Conservation (phyloP, 1,139 yeast species). For the Debaryomyces udenii region DNA sequence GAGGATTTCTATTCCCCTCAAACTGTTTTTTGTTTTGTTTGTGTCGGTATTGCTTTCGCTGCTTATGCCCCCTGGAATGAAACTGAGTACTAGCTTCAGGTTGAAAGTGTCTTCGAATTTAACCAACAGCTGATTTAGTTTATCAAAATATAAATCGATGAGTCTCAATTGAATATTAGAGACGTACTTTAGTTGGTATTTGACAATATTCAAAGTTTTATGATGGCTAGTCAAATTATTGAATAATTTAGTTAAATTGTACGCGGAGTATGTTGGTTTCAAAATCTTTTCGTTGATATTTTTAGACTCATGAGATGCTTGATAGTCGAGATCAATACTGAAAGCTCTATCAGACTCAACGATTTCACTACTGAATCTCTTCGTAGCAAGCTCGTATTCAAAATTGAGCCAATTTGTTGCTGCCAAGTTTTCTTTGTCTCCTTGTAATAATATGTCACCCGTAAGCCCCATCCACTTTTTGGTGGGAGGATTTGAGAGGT, state of each 20-base stretch:
- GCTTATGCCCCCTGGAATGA: slow-evolving; percentile 39
- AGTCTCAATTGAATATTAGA: slow-evolving; percentile 70
- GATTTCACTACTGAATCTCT: slow-evolving; percentile 59
- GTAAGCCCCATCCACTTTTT: slow-evolving; percentile 62
- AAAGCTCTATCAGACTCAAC: slow-evolving; percentile 57
- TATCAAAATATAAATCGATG: slow-evolving; percentile 60
- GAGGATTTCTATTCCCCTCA: slow-evolving; percentile 54
- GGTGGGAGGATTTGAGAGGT: slow-evolving; percentile 29
- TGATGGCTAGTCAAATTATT: slow-evolving; percentile 71
- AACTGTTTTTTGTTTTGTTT: slow-evolving; percentile 16
- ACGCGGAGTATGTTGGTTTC: slow-evolving; percentile 70
- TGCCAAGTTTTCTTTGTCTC: slow-evolving; percentile 36
- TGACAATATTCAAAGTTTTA: slow-evolving; percentile 55
- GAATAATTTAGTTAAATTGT: slow-evolving; percentile 61
- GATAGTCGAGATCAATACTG: slow-evolving; percentile 63
- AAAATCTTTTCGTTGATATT: slow-evolving; percentile 22
- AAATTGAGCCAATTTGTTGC: slow-evolving; percentile 62
- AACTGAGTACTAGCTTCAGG: slow-evolving; percentile 37
- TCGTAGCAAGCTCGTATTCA: slow-evolving; percentile 60
- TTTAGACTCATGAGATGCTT: slow-evolving; percentile 38
- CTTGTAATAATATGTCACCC: slow-evolving; percentile 51
- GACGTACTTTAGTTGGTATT: slow-evolving; percentile 68
- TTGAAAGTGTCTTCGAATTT: slow-evolving; percentile 50
- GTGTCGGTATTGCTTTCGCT: slow-evolving; percentile 17
- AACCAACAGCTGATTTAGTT: slow-evolving; percentile 48